Conservation (phyloP, 352 stramenopile genomes). For the Pythium coloratum region DNA sequence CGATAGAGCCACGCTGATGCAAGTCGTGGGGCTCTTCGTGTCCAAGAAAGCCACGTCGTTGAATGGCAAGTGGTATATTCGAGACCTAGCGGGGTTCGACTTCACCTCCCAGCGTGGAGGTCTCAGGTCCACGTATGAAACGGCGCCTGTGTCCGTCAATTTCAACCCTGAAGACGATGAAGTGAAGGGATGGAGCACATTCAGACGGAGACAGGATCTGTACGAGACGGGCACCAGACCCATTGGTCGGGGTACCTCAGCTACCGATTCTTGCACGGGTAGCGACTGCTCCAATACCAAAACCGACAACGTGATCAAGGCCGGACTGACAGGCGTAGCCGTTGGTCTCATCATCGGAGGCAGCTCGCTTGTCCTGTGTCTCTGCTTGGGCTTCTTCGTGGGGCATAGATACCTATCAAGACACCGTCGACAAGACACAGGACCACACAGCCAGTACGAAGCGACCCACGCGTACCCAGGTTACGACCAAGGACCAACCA, state of each 20-base stretch:
- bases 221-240: background rate
- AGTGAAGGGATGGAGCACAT: background rate
- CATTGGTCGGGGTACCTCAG: background rate
- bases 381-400: background rate
- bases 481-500: background rate
- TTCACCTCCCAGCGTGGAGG: background rate
- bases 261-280: background rate
- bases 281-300: background rate
- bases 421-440: too few species aligned
- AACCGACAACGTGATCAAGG: background rate
- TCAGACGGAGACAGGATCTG: background rate
- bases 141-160: background rate
- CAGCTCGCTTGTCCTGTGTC: background rate
- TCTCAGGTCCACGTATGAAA: background rate
- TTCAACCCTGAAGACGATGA: background rate
- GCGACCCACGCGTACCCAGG: background rate
- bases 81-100: background rate
- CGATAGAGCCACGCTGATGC: background rate
- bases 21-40: constrained; percentile 12
- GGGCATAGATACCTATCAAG: background rate
- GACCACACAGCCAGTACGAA: background rate
- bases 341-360: background rate
- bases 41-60: constrained; percentile 2
- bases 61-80: constrained; percentile 7
- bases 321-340: background rate